Evolutionary conservation across 2,329 filamentous ascomycete genomes (phyloP), one percentile per base, ranked within the genome.

Genomic region (Pyrenophora graminea): DNA sequence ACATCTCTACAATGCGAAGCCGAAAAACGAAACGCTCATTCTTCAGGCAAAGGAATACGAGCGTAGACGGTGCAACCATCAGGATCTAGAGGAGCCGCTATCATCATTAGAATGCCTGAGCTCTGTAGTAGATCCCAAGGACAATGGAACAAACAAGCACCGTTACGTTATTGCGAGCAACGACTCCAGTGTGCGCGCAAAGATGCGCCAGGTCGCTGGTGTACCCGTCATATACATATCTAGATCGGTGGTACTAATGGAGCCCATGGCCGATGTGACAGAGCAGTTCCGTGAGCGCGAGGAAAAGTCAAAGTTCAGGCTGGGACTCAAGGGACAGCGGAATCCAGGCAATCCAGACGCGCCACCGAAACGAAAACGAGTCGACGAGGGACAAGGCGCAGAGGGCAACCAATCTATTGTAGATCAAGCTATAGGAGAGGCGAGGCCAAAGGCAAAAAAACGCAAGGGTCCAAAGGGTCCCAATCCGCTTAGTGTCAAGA

Each of bases 201-300:
- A 78, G 59, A 80, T 93, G 76, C 81, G 89, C 43, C 75, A 74
- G n/a, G 80, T 92, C 17, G 80, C 83, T 19, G 89, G 88, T 17
- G 87, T 90, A 41, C 90, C 90, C 17, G 71, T 93, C 55, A 83
- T 94, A 39, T 93, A 93, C 69, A 88, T 93, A 59, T 85, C 86
- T 58, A 80, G 88, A 48, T 89, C 86, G 55, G 89, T 95, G 46
- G 89, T 93, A 84, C 85, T 88, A 48, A 80, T 89, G 78, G 84
- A 89, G 72, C 88, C 88, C 12, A 91, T 94, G 87, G 86, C 88
- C 15, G 81, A 79, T 33, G 81, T 81, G 46, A 89, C 86, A 13
- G 82, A 81, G 33, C 79, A 83, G 51, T 80, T 84, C 39, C 82
- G 87, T 54, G 82, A 86, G 44, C 79, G 79, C 52, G 88, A 89